Evolutionary conservation across 2,329 filamentous ascomycete species (phyloP), one percentile per base, ranked within the genome.

Genomic region (Purpureocillium lavendulum): DNA sequence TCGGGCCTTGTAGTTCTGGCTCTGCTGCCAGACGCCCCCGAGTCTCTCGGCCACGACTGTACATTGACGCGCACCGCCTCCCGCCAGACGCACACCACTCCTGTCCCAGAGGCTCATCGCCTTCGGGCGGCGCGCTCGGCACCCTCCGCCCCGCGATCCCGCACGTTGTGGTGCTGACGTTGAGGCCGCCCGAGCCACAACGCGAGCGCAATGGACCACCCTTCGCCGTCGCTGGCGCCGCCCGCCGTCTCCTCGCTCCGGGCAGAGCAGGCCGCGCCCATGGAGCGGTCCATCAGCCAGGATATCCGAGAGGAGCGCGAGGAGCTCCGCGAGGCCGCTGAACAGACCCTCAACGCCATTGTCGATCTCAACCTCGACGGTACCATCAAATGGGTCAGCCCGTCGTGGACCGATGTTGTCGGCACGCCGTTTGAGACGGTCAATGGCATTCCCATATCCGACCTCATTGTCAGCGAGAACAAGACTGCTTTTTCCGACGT

Each of bases 331-430:
- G 87, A 95, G 67, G 92, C 90, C 31, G 92, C 90, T 37, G 90
- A 97, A 65, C 87, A 96, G 67, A 96, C 89, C 16, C 73, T 95
- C 58, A 98, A 97, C 62, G 86, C 94, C 47, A 95, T 98, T 59
- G 75, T 98, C 57, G 90, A 98, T 65, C 73, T 98, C 48, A 87
- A 88, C 55, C 75, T 97, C 40, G 85, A 96, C 56, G 87, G 87
- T 48, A 84, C 80, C 45, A 84, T 98, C 54, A 84, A 88, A 64
- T 98, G 92, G 87, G 89, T 94, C 52, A 97, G 90, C 59, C 87
- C 89, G 11, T 96, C 90, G 13, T 98, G 92, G 92, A 77, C 79
- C 44, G 88, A 97, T 53, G 84, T 98, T 36, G 83, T 97, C 44
- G 92, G 92, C 42, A 90, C 85, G 4, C 67, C 76, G 33, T 74